Percentiles rank a stretch among this genome's conserved stretches.
phyloP scores from a whole-genome alignment of 441 rosid species.

The Pelargonium australe region DNA sequence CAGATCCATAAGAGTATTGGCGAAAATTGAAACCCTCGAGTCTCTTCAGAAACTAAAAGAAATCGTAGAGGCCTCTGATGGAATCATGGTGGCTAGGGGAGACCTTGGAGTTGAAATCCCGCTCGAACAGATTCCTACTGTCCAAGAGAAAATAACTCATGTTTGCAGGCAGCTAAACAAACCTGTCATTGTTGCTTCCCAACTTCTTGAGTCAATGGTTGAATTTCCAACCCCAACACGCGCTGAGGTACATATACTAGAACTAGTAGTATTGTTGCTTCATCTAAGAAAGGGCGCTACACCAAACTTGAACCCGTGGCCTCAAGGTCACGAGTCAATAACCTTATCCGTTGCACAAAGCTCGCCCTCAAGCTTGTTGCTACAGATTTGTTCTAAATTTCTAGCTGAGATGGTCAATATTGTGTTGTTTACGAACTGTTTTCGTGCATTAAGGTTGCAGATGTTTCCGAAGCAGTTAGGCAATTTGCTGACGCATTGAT shows the following conservation, averaged over 20 bases:
- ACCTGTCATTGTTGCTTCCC: conserved; percentile 74
- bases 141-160: conserved; percentile 46
- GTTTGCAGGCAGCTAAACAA: conserved; percentile 57
- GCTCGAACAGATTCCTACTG: conserved; percentile 65
- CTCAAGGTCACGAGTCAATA: no score
- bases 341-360: no score
- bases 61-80: conserved; percentile 63
- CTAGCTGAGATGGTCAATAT: not conserved
- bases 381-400: no score
- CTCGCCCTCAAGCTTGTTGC: no score
- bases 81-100: conserved; percentile 72
- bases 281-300: no score
- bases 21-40: conserved; percentile 67
- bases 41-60: conserved; percentile 56
- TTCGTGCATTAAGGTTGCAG: conserved; percentile 48
- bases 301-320: no score
- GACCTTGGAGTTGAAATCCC: conserved; percentile 75
- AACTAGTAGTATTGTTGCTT: no score
- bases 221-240: conserved; percentile 78
- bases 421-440: conserved; percentile 5
- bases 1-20: conserved; percentile 55
- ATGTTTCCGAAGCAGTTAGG: conserved; percentile 69
- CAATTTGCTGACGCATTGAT: conserved; percentile 68
- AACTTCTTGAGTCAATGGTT: conserved; percentile 69
- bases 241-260: conserved; percentile 44